Evolutionary conservation across 2,329 filamentous ascomycete genomes (phyloP), one percentile per base, ranked within the genome.

Genomic region (Aspergillus fumigatus): DNA sequence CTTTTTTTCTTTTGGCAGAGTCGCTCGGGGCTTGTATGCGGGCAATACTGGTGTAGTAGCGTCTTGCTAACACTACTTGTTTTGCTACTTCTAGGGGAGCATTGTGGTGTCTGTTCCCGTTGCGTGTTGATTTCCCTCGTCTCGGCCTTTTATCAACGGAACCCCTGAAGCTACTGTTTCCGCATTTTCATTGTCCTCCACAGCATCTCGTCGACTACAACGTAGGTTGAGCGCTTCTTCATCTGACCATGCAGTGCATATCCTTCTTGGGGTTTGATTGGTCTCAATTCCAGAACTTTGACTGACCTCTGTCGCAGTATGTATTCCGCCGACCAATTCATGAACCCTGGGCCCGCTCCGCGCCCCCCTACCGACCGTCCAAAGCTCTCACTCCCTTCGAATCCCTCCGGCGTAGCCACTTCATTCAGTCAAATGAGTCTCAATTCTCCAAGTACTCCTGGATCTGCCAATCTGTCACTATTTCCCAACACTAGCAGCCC

Each of bases 311-410:
- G 43, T 51, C 54, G 51, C 51, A 64, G 62, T 70, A 80, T 85
- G 67, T 88, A 87, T 74, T 78, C 82, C 47, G 76, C 81, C 59
- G 82, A 83, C 61, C 84, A 86, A 67, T 97, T 97, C 79, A 95
- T 97, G 89, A 97, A 97, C 75, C 92, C 94, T 60, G 92, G 94
- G 63, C 93, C 94, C 66, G 93, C 94, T 65, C 94, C 94, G 63
- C 88, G 89, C 68, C 93, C 94, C 59, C 94, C 93, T 21, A 87
- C 84, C 58, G 90, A 94, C 70, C 86, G 90, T 67, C 90, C 92
- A 59, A 88, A 90, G 70, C 84, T 96, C 64, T 87, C 87, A 67
- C 82, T 95, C 59, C 45, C 92, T 88, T 59, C 89, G 84, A 71
- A 84, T 85, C 60, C 79, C 66, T 90, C 87, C 71, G 80, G 87